Evolutionary conservation across 129 eudicot species (phyloP).

Genomic region (Tagetes patula): DNA sequence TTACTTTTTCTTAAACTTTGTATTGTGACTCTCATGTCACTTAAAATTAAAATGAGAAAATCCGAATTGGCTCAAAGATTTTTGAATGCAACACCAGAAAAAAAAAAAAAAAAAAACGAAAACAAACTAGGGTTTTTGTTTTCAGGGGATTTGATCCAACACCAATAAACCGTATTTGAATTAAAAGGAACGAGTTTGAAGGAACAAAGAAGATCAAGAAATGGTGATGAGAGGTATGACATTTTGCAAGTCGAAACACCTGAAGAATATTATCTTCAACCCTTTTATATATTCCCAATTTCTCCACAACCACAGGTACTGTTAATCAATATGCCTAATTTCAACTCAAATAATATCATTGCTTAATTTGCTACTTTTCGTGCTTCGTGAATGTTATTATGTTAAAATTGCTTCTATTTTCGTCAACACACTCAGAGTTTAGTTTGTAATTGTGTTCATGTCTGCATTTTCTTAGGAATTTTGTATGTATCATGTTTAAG

Average conservation of each 20-base stretch:
- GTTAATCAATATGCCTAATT: background rate
- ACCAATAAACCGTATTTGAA: constrained; percentile 12
- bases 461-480: background rate
- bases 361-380: background rate
- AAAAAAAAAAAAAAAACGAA: no score
- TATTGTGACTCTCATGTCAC: no score
- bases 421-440: background rate
- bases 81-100: no score
- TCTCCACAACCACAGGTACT: constrained; percentile 44
- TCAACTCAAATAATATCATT: background rate
- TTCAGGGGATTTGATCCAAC: background rate
- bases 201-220: background rate
- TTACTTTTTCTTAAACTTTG: no score
- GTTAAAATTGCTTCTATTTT: background rate
- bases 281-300: constrained; percentile 29
- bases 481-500: background rate
- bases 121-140: no score
- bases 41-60: no score
- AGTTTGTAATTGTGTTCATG: background rate
- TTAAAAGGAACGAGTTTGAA: no score
- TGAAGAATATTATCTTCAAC: constrained; percentile 36
- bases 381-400: background rate
- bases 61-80: no score
- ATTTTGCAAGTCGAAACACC: constrained; percentile 40
- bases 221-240: constrained; percentile 36